These are phyloP conservation scores for Schwanniomyces occidentalis DNA, from an alignment of 805 yeast genomes.

Conservation along the genomic window DNA sequence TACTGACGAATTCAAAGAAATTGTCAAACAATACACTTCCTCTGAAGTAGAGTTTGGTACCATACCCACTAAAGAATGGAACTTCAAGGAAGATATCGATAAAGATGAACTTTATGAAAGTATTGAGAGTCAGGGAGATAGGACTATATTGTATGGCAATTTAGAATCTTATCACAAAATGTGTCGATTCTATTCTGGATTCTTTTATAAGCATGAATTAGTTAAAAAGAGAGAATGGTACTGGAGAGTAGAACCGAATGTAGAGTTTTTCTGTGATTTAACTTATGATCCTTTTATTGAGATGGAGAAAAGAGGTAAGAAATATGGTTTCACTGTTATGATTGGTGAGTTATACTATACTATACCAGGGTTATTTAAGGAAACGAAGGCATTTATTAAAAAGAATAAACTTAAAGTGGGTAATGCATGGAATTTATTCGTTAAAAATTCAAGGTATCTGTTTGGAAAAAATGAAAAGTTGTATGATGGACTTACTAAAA, in stretches of 20 bases:
- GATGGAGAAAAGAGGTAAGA: slow-evolving; percentile 68
- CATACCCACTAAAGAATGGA: slow-evolving; percentile 64
- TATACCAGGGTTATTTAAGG: slow-evolving; percentile 76
- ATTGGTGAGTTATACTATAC: slow-evolving; percentile 80
- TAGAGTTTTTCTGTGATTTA: slow-evolving; percentile 84
- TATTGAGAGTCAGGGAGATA: slow-evolving; percentile 76
- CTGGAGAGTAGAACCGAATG: slow-evolving; percentile 96
- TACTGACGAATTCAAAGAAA: slow-evolving; percentile 56
- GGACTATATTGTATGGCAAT: slow-evolving; percentile 81
- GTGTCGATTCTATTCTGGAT: slow-evolving; percentile 92
- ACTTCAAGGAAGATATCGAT: slow-evolving; percentile 49
- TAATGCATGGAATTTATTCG: slow-evolving; percentile 71
- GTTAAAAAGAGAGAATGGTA: slow-evolving; percentile 80
- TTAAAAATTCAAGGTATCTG: slow-evolving; percentile 29
- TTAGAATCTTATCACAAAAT: slow-evolving; percentile 84
- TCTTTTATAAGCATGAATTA: slow-evolving; percentile 76
- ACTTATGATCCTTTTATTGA: slow-evolving; percentile 88
- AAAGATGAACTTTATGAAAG: slow-evolving; percentile 51
- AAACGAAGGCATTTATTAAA: slow-evolving; percentile 63
- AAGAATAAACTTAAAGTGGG: slow-evolving; percentile 47
- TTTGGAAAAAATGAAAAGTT: slow-evolving; percentile 20
- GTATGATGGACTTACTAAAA: slow-evolving; percentile 21
- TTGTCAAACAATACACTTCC: slow-evolving; percentile 52
- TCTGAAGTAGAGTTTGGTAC: slow-evolving; percentile 73
- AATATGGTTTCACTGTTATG: slow-evolving; percentile 82